Conservation (phyloP, 177 flowering plant species). For the Telopea speciosissima region DNA sequence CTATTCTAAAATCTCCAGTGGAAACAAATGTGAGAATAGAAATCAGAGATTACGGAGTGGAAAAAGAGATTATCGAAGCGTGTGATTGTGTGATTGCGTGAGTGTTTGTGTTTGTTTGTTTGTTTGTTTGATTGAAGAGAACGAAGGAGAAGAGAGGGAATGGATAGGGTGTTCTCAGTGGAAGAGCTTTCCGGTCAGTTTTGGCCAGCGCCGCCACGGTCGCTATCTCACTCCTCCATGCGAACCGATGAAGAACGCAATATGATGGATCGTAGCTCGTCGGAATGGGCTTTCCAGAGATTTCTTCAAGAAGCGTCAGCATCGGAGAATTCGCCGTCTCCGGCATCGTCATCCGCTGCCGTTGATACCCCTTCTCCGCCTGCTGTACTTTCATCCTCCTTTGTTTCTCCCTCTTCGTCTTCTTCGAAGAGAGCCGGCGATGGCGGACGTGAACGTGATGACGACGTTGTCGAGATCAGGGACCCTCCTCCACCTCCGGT, state of each 20-base stretch:
- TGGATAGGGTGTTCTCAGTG: constrained; percentile 80
- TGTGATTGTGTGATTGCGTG: background rate
- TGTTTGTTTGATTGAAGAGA: too few relatives aligned
- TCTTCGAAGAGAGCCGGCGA: background rate
- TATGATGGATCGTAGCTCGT: constrained; percentile 80
- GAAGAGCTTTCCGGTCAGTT: constrained; percentile 59
- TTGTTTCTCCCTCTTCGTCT: background rate
- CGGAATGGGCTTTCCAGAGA: constrained; percentile 87
- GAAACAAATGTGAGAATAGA: background rate
- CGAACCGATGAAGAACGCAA: constrained; percentile 11
- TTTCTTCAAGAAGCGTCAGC: constrained; percentile 28
- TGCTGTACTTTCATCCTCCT: background rate
- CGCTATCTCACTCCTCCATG: constrained; percentile 2
- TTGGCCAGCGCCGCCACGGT: constrained; percentile 38
- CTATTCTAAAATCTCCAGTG: background rate
- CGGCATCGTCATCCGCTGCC: background rate
- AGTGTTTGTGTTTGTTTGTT: too few relatives aligned
- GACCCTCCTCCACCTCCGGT: constrained; percentile 2
- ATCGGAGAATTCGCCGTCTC: background rate
- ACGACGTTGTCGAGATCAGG: constrained; percentile 33
- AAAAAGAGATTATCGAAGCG: constrained; percentile 3
- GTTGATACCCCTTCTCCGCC: background rate
- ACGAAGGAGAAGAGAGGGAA: constrained; percentile 23
- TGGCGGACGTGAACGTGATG: constrained; percentile 3
- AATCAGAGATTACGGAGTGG: background rate